Percentiles rank a stretch among this genome's conserved stretches.
Evolutionary conservation across 176 grass and related monocot genomes (phyloP).

Genomic region (Miscanthus lutarioriparius): DNA sequence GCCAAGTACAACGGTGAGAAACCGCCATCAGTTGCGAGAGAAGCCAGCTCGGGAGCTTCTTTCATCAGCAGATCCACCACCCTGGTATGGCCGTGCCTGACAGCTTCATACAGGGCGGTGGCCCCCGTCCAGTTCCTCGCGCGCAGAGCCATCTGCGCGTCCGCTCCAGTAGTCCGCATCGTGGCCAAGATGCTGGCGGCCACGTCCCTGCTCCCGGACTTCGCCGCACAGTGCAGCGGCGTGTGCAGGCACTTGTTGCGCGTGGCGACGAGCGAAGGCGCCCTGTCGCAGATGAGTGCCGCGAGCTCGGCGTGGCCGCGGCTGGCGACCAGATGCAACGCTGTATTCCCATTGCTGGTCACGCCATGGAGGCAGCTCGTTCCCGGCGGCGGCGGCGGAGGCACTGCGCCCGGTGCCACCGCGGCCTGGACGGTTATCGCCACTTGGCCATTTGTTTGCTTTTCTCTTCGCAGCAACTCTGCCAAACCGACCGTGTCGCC

Average conservation of each 20-base stretch:
- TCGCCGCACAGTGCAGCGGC: constrained; percentile 48
- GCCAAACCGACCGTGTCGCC: too few species aligned
- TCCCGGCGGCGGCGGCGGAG: too few species aligned
- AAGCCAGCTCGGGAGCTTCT: not conserved
- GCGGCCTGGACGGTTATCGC: too few species aligned
- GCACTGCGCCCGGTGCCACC: not conserved
- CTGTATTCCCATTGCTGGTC: not conserved
- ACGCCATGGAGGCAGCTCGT: not conserved
- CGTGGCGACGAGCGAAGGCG: not conserved
- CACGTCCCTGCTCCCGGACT: not conserved
- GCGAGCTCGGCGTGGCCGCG: constrained; percentile 14
- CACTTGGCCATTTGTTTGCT: too few species aligned
- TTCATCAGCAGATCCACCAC: constrained; percentile 4
- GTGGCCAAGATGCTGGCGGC: not conserved
- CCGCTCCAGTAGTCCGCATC: too few species aligned
- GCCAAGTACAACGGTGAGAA: constrained; percentile 36
- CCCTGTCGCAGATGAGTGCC: not conserved
- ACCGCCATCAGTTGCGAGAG: not conserved
- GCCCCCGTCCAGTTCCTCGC: too few species aligned
- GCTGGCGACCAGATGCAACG: constrained; percentile 54
- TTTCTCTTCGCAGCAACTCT: too few species aligned
- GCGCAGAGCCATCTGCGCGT: too few species aligned
- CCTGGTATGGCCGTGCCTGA: too few species aligned
- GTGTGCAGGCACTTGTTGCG: constrained; percentile 36
- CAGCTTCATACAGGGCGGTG: too few species aligned